These are phyloP conservation scores for Pseudogymnoascus sp. DNA, from an alignment of 2,329 filamentous ascomycete genomes.

Conservation along the genomic window DNA sequence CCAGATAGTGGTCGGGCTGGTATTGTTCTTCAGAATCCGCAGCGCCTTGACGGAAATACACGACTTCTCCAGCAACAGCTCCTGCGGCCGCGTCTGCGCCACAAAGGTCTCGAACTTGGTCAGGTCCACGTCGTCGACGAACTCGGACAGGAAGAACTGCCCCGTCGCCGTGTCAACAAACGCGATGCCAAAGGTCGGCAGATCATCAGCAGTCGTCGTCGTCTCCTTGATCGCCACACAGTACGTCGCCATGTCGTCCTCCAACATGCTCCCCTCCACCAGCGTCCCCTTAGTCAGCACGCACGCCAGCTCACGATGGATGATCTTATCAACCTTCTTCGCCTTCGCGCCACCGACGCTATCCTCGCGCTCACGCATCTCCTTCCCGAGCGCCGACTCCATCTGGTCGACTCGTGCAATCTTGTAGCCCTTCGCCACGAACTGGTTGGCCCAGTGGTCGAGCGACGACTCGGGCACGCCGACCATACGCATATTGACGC, in stretches of 20 bases:
- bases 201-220: conserved; percentile 51
- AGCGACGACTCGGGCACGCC: conserved; percentile 92
- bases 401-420: conserved; percentile 94
- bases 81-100: conserved; percentile 81
- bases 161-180: conserved; percentile 95
- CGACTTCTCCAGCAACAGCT: conserved; percentile 82
- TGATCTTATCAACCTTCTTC: conserved; percentile 81
- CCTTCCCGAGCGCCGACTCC: conserved; percentile 90
- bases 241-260: conserved; percentile 95
- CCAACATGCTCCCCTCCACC: conserved; percentile 92
- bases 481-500: conserved; percentile 99
- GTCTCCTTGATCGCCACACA: conserved; percentile 90
- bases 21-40: conserved; percentile 94
- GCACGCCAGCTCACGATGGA: conserved; percentile 79
- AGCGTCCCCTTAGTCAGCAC: conserved; percentile 88
- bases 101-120: conserved; percentile 97
- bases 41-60: conserved; percentile 79
- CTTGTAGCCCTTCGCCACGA: conserved; percentile 96
- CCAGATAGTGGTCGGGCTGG: conserved; percentile 86
- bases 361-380: conserved; percentile 89
- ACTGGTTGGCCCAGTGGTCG: conserved; percentile 97
- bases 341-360: conserved; percentile 27
- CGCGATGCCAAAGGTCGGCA: conserved; percentile 79
- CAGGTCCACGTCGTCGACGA: conserved; percentile 82
- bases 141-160: conserved; percentile 88